These are phyloP conservation scores for Lactifluus subvellereus DNA, from an alignment of 768 basidiomycete genomes.

Conservation along the genomic window DNA sequence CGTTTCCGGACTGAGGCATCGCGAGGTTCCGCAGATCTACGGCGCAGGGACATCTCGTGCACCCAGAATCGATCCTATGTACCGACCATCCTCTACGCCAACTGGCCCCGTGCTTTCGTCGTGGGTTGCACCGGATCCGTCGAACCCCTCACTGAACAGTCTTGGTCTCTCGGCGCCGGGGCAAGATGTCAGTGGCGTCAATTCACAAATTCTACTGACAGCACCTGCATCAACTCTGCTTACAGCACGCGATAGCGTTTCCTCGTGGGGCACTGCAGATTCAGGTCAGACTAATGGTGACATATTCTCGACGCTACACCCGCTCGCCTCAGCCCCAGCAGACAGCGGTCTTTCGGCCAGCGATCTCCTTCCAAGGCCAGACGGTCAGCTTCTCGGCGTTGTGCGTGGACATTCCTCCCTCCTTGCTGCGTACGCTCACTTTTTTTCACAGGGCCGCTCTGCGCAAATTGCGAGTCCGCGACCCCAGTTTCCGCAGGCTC, in stretches of 20 bases:
- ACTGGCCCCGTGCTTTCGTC: conserved; percentile 7
- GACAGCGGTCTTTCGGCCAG: background rate
- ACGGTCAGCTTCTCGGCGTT: conserved; percentile 21
- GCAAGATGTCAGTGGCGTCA: background rate
- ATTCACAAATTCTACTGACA: background rate
- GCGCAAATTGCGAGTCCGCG: conserved; percentile 12
- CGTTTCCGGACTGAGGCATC: conserved; percentile 5
- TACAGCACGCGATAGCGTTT: conserved; percentile 13
- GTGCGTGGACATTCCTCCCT: background rate
- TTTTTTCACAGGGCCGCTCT: conserved; percentile 4
- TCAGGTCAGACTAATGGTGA: background rate
- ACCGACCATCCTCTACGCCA: conserved; percentile 19
- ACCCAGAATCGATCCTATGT: background rate
- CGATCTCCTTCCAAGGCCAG: conserved; percentile 5
- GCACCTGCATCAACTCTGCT: background rate
- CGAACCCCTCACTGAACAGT: conserved; percentile 17
- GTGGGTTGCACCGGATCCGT: conserved; percentile 12
- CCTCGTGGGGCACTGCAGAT: conserved; percentile 17
- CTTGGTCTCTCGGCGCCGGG: conserved; percentile 18
- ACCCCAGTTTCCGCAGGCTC: conserved; percentile 5
- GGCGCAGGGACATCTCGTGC: background rate
- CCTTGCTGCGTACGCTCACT: background rate
- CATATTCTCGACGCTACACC: conserved; percentile 11
- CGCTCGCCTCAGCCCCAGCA: conserved; percentile 2
- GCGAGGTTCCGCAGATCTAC: background rate